phyloP scores from a whole-genome alignment of 805 yeast genomes.

The Jamesozyma spencerorum region DNA sequence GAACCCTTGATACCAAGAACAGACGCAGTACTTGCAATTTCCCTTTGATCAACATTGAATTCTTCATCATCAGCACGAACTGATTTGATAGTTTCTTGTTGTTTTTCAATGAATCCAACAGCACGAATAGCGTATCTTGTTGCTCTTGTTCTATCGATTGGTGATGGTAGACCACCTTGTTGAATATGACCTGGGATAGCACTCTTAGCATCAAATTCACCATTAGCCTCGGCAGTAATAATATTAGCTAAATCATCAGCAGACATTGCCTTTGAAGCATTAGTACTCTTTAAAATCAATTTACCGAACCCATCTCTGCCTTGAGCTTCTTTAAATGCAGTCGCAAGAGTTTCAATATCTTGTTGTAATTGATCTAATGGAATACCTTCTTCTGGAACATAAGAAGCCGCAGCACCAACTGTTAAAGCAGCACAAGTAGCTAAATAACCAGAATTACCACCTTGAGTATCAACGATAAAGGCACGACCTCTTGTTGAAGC shows the following conservation, averaged over 20 bases:
- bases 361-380: slow-evolving; percentile 49
- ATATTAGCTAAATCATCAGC: slow-evolving; percentile 66
- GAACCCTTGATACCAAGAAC: slow-evolving; percentile 79
- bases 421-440: slow-evolving; percentile 62
- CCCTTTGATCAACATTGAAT: slow-evolving; percentile 26
- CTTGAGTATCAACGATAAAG: slow-evolving; percentile 76
- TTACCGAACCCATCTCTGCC: slow-evolving; percentile 66
- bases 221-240: slow-evolving; percentile 48
- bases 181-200: slow-evolving; percentile 85
- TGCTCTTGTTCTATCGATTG: slow-evolving; percentile 70
- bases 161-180: slow-evolving; percentile 71
- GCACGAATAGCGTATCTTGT: slow-evolving; percentile 63
- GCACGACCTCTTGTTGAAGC: slow-evolving; percentile 70
- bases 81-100: slow-evolving; percentile 20
- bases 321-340: slow-evolving; percentile 48
- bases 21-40: slow-evolving; percentile 49
- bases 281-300: slow-evolving; percentile 55
- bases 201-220: slow-evolving; percentile 65
- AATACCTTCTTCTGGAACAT: slow-evolving; percentile 67
- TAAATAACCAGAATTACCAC: slow-evolving; percentile 75
- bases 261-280: slow-evolving; percentile 61
- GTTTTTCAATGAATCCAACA: slow-evolving; percentile 53
- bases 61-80: slow-evolving; percentile 28
- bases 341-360: slow-evolving; percentile 54
- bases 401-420: slow-evolving; percentile 65